These are phyloP conservation scores for Starmera quercuum DNA, from an alignment of 805 yeast genomes.

Conservation along the genomic window DNA sequence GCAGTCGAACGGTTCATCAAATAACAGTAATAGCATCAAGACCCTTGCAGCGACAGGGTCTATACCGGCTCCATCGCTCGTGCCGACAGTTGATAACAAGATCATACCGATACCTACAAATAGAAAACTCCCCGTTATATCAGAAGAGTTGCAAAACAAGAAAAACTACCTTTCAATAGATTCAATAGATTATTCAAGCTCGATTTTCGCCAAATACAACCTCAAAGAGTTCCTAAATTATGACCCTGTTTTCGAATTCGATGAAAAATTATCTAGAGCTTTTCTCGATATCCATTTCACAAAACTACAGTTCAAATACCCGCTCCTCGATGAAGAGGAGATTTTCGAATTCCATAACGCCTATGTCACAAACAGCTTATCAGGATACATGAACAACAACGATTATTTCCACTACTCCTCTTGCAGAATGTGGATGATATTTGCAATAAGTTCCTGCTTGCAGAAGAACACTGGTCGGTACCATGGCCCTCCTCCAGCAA, in stretches of 20 bases:
- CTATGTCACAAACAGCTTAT: slow-evolving; percentile 29
- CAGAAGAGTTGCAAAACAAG: slow-evolving; percentile 1
- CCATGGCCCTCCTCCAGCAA: slow-evolving; percentile 44
- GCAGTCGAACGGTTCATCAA: not conserved
- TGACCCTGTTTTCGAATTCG: slow-evolving; percentile 47
- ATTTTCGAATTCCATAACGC: slow-evolving; percentile 42
- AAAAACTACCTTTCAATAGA: slow-evolving; percentile 19
- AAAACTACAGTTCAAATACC: slow-evolving; percentile 49
- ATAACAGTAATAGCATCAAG: not conserved
- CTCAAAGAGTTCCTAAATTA: slow-evolving; percentile 35
- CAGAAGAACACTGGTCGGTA: slow-evolving; percentile 51
- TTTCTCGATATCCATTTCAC: slow-evolving; percentile 49
- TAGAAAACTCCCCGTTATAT: slow-evolving; percentile 10
- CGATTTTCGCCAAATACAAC: slow-evolving; percentile 39
- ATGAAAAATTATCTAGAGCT: slow-evolving; percentile 39
- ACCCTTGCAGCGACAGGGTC: not conserved
- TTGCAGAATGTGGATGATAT: slow-evolving; percentile 49
- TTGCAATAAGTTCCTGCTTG: slow-evolving; percentile 42
- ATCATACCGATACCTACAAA: slow-evolving; percentile 6
- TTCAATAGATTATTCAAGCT: slow-evolving; percentile 29
- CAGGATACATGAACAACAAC: slow-evolving; percentile 28
- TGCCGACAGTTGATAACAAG: slow-evolving; percentile 4
- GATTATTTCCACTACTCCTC: slow-evolving; percentile 44
- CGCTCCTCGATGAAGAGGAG: slow-evolving; percentile 44
- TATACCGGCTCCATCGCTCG: not conserved